Evolutionary conservation across 129 eudicot genomes (phyloP), one percentile per base, ranked within the genome.

Genomic region (Chrysanthemum seticuspe): DNA sequence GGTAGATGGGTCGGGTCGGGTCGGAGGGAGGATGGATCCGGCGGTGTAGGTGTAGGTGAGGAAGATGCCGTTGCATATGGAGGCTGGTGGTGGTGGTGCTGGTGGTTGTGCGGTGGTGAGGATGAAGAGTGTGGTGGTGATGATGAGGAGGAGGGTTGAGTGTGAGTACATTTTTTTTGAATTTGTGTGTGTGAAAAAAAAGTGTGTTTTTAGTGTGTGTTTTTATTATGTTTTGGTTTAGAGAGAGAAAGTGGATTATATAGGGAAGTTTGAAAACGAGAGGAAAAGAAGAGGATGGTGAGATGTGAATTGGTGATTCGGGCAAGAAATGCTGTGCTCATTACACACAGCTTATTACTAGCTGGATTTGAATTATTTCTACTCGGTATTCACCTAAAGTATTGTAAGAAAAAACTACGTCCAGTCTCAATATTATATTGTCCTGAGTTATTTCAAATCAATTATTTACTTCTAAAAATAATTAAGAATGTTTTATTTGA

Each of bases 21-120:
- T 13, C 88, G 85, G 52, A 90, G 74, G 85, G 52, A 94, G 72
- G 3, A 36, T 60, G 57, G 78, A 55, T 23, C 91, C 87, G 70
- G 71, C 0, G 3, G 70, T 78, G 79, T 62, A 72, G n/a, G 85
- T 74, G 87, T 90, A 95, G 44, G 88, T 69, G 16, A 95, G 50
- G 85, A 75, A 95, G 31, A 95, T 23, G 19, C 91, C 96, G 80
- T 86, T 86, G 85, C 99, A 95, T 65, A 71, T 13, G 60, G 79
- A 81, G 62, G 91, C 70, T 3, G 87, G 55, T 5, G 97, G 89
- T 1, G 98, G 73, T 4, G 87, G 55, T 5, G 97, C 88, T 1
- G 98, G 73, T 4, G 84, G 47, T 65, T 83, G 84, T 68, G 83
- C 71, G 78, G 82, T 55, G 82, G 82, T 47, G 40, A 27, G 0